Percentiles rank a stretch among this genome's conserved stretches.
phyloP scores from a whole-genome alignment of 768 basidiomycete genomes.

The Tricholoma sp. region DNA sequence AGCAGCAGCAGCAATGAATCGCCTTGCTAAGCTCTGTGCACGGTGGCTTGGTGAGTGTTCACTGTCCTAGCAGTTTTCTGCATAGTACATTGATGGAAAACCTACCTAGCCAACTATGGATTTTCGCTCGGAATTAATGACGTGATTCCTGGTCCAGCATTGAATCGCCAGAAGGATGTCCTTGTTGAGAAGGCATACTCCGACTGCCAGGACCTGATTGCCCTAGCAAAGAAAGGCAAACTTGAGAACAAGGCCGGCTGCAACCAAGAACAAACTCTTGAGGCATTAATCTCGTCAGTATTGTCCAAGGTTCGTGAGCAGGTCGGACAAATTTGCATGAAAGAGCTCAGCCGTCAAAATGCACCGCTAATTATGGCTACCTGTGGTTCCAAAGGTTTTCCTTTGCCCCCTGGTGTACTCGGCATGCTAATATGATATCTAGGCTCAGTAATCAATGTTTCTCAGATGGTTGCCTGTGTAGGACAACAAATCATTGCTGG shows the following conservation, averaged over 20 bases:
- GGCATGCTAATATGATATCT: background rate
- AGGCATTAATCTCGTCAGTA: constrained; percentile 91
- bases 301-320: constrained; percentile 94
- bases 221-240: constrained; percentile 84
- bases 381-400: constrained; percentile 92
- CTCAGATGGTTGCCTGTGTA: constrained; percentile 99
- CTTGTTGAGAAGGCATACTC: constrained; percentile 88
- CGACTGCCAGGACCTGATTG: constrained; percentile 81
- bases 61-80: background rate
- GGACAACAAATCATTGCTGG: constrained; percentile 99
- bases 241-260: constrained; percentile 98
- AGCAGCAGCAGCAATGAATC: constrained; percentile 93
- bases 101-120: constrained; percentile 79
- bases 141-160: constrained; percentile 87
- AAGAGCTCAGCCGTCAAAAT: constrained; percentile 94
- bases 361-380: constrained; percentile 99
- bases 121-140: constrained; percentile 99
- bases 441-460: constrained; percentile 98
- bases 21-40: constrained; percentile 92
- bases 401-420: background rate
- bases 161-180: constrained; percentile 76
- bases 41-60: constrained; percentile 74
- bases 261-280: constrained; percentile 93
- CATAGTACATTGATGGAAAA: constrained; percentile 7
- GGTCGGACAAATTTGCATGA: constrained; percentile 97